phyloP scores from a whole-genome alignment of 441 rosid genomes.

The Pelargonium cotyledonis region DNA sequence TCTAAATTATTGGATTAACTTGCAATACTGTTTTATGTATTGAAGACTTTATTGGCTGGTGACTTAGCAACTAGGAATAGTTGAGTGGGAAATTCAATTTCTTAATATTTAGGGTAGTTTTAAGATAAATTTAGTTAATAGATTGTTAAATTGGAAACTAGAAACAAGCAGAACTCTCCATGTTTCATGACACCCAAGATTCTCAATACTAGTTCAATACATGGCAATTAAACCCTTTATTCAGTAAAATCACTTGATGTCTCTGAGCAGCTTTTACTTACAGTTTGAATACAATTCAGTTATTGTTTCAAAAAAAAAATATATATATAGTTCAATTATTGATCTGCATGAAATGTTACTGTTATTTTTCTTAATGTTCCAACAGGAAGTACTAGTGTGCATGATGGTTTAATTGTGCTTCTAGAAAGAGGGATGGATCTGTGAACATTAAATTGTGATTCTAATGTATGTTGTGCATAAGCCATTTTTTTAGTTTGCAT shows the following conservation, averaged over 20 bases:
- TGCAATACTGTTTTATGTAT: not conserved
- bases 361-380: not conserved
- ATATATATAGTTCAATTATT: not conserved
- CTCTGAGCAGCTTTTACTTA: not conserved
- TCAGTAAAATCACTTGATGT: slow-evolving; percentile 1
- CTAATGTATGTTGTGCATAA: slow-evolving; percentile 2
- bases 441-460: slow-evolving; percentile 4
- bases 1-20: not conserved
- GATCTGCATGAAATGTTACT: not conserved
- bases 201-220: not conserved
- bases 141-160: not conserved
- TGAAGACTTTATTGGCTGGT: not conserved
- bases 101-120: not conserved
- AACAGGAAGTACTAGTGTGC: not conserved
- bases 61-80: slow-evolving; percentile 12
- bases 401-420: not conserved
- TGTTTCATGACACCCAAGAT: not conserved
- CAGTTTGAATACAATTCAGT: not conserved
- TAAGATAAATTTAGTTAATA: not conserved
- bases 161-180: not conserved
- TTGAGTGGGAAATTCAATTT: not conserved
- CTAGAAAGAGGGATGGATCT: not conserved
- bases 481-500: not conserved
- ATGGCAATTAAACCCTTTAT: not conserved
- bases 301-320: not conserved